These are phyloP conservation scores for Lichtheimia hyalospora DNA, from an alignment of 371 early-diverging fungal genomes.

Conservation along the genomic window DNA sequence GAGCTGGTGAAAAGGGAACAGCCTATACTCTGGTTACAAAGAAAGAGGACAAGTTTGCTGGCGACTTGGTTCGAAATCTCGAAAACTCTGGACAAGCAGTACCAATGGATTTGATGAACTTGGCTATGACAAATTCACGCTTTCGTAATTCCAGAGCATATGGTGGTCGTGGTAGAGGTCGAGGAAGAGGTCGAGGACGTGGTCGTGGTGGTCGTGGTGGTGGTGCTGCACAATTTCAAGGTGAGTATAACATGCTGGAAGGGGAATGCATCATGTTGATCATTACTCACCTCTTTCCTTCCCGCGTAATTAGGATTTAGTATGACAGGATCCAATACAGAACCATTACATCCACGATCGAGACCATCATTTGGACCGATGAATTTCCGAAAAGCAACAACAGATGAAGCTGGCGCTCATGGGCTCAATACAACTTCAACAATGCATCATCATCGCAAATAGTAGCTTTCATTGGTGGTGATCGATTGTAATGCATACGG, in stretches of 20 bases:
- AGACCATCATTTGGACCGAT: constrained; percentile 12
- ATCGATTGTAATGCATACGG: background rate
- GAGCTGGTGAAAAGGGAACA: constrained; percentile 76
- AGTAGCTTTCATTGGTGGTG: background rate
- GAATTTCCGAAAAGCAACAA: constrained; percentile 32
- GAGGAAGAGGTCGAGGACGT: constrained; percentile 46
- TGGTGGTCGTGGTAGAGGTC: constrained; percentile 42
- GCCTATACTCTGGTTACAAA: constrained; percentile 71
- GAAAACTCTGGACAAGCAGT: constrained; percentile 68
- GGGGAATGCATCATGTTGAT: background rate
- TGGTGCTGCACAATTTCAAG: background rate
- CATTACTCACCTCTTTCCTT: background rate
- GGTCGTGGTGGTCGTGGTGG: constrained; percentile 29
- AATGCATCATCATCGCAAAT: constrained; percentile 3
- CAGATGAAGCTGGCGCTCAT: constrained; percentile 27
- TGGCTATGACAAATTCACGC: constrained; percentile 76
- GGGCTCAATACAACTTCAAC: constrained; percentile 24
- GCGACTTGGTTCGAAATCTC: constrained; percentile 73
- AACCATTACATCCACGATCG: constrained; percentile 14
- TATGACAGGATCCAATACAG: constrained; percentile 22
- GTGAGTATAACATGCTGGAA: background rate
- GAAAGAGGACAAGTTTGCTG: constrained; percentile 80
- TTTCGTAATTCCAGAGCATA: constrained; percentile 54
- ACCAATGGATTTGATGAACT: constrained; percentile 58
- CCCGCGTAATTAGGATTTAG: background rate